These are phyloP conservation scores for Parascedosporium putredinis DNA, from an alignment of 2,329 filamentous ascomycete genomes.

Conservation along the genomic window DNA sequence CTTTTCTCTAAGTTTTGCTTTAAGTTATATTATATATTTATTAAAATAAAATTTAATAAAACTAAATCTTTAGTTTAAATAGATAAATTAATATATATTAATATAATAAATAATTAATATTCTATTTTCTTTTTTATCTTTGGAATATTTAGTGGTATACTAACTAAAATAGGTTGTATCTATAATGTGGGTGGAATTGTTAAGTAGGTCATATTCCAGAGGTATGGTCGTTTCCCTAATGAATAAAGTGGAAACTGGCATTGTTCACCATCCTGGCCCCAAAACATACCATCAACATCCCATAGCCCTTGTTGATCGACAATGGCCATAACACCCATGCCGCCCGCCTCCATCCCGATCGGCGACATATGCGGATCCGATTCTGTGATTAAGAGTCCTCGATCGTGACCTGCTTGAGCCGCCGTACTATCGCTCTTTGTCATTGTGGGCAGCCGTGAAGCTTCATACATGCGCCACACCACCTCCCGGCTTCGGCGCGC, in stretches of 20 bases:
- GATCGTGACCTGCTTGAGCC: slow-evolving; percentile 23
- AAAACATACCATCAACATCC: slow-evolving; percentile 47
- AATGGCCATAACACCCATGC: slow-evolving; percentile 40
- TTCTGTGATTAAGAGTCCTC: slow-evolving; percentile 25
- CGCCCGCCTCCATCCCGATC: slow-evolving; percentile 39
- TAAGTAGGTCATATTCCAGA: neutral
- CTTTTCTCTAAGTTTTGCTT: too few relatives aligned
- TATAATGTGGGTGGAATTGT: neutral
- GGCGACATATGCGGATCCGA: slow-evolving; percentile 38
- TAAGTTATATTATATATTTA: too few relatives aligned
- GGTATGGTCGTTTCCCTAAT: neutral
- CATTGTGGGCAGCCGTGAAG: slow-evolving; percentile 29
- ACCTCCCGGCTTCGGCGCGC: slow-evolving; percentile 54
- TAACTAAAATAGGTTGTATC: neutral
- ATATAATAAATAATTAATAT: neutral
- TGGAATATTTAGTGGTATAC: too few relatives aligned
- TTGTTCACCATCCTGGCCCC: slow-evolving; percentile 23
- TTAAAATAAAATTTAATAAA: neutral
- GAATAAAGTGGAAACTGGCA: neutral
- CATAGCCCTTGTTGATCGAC: slow-evolving; percentile 44
- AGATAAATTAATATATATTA: neutral
- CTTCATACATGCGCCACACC: slow-evolving; percentile 53
- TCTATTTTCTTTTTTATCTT: too few relatives aligned
- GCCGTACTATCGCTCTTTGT: slow-evolving; percentile 19
- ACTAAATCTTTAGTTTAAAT: neutral